Conservation (phyloP, 1,284 basidiomycete species). For the Serendipita sp. region DNA sequence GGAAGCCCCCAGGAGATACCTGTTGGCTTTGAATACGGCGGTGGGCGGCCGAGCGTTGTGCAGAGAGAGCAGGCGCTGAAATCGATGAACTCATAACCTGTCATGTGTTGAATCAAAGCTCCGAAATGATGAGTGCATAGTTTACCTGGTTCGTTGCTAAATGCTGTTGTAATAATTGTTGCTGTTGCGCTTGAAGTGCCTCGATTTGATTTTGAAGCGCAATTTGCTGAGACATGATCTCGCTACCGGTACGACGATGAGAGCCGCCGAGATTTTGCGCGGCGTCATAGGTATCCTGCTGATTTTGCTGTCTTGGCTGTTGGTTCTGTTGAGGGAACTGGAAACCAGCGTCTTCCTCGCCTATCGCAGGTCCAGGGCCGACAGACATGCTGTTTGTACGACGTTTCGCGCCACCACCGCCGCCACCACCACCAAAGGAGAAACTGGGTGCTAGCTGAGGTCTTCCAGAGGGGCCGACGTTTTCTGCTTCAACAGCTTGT, state of each 20-base stretch:
- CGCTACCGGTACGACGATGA: constrained; percentile 38
- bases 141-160: constrained; percentile 54
- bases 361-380: constrained; percentile 55
- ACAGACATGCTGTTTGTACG: constrained; percentile 18
- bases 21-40: constrained; percentile 74
- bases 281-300: constrained; percentile 22
- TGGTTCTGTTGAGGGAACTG: constrained; percentile 67
- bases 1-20: constrained; percentile 34
- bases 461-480: constrained; percentile 62
- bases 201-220: constrained; percentile 84
- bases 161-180: constrained; percentile 76
- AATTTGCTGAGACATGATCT: constrained; percentile 78
- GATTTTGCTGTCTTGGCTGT: constrained; percentile 17
- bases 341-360: constrained; percentile 63
- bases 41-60: constrained; percentile 42
- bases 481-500: constrained; percentile 28
- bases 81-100: constrained; percentile 44
- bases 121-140: background rate
- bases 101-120: background rate
- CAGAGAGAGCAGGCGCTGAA: constrained; percentile 53
- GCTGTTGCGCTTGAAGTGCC: constrained; percentile 77
- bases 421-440: constrained; percentile 66
- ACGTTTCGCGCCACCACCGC: constrained; percentile 29
- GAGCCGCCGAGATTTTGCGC: constrained; percentile 24
- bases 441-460: constrained; percentile 81